phyloP scores from a whole-genome alignment of 2,329 filamentous ascomycete species.

The Aspergillus quadrilineatus region DNA sequence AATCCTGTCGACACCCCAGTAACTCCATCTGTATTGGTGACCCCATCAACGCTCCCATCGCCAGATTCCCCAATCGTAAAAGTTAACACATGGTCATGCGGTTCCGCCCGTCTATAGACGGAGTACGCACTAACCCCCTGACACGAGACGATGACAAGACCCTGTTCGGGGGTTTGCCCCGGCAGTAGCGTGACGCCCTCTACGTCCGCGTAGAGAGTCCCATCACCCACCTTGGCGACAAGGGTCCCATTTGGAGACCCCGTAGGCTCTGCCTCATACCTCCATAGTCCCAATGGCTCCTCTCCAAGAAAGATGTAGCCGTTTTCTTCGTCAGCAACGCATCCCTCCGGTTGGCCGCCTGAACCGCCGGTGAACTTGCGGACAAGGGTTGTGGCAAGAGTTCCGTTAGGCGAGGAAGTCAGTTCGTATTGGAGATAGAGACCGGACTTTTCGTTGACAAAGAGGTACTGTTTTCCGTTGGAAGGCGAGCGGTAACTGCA shows the following conservation, averaged over 20 bases:
- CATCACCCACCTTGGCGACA: background rate
- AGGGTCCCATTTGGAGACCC: background rate
- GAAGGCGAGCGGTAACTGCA: conserved; percentile 6
- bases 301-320: conserved; percentile 7
- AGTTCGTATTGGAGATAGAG: conserved; percentile 9
- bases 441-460: conserved; percentile 7
- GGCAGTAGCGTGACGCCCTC: conserved; percentile 1
- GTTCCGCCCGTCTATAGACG: background rate
- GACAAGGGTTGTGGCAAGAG: conserved; percentile 3
- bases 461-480: conserved; percentile 8
- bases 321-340: conserved; percentile 8
- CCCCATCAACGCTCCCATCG: conserved; percentile 6
- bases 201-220: conserved; percentile 3
- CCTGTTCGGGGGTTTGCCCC: background rate
- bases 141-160: conserved; percentile 1
- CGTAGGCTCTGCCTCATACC: conserved; percentile 10
- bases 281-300: conserved; percentile 7
- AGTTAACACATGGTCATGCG: conserved; percentile 12
- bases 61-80: conserved; percentile 6
- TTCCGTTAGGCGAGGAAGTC: background rate
- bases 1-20: background rate
- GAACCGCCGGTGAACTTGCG: conserved; percentile 2
- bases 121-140: conserved; percentile 11
- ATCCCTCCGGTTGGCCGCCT: conserved; percentile 7
- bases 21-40: conserved; percentile 11